Evolutionary conservation across 805 yeast species (phyloP).

Genomic region (Metschnikowia noctiluminum): DNA sequence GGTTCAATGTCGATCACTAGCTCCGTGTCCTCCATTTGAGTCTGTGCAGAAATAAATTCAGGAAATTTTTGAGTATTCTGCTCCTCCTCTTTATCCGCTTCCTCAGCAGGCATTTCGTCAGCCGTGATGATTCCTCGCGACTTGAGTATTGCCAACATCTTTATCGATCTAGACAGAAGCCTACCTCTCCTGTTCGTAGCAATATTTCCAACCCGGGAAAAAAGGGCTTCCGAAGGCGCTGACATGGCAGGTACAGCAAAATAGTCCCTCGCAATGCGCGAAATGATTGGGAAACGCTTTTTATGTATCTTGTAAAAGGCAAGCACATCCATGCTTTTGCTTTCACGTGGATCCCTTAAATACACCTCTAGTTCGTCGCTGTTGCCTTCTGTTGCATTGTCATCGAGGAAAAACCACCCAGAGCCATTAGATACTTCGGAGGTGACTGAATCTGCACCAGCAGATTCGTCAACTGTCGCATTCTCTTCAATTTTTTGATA

Average conservation of each 20-base stretch:
- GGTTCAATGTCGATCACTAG: too few relatives aligned
- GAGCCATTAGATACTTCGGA: too few relatives aligned
- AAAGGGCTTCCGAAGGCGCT: not conserved
- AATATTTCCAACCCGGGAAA: not conserved
- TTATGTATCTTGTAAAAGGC: not conserved
- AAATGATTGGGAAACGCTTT: not conserved
- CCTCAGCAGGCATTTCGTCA: not conserved
- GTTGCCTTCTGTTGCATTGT: too few relatives aligned
- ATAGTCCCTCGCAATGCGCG: conserved; percentile 1
- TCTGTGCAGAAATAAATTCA: too few relatives aligned
- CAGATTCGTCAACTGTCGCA: not conserved
- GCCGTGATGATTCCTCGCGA: not conserved
- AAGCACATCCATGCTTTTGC: not conserved
- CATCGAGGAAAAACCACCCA: too few relatives aligned
- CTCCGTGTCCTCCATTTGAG: too few relatives aligned
- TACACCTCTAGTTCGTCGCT: not conserved
- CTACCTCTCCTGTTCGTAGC: not conserved
- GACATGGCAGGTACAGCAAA: conserved; percentile 3
- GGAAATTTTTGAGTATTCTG: not conserved
- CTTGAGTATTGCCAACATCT: not conserved
- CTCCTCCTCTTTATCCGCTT: not conserved
- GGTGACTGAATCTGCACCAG: too few relatives aligned
- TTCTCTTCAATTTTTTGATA: not conserved
- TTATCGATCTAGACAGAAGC: not conserved
- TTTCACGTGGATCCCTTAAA: not conserved